phyloP scores from a whole-genome alignment of 805 yeast genomes.

The Maudiozyma turicensis region DNA sequence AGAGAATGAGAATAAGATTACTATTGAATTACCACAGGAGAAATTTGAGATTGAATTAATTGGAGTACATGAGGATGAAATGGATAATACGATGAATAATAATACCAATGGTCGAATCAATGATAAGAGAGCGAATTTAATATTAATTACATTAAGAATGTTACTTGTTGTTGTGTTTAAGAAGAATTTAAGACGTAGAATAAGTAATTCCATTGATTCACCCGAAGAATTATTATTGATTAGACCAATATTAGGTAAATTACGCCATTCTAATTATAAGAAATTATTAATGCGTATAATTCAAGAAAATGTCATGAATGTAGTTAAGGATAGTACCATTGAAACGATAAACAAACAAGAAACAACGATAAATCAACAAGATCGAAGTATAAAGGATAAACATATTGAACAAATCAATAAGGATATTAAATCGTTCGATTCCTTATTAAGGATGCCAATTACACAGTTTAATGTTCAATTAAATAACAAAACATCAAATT shows the following conservation, averaged over 20 bases:
- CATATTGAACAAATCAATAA: conserved; percentile 16
- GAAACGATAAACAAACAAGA: background rate
- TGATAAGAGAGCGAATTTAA: conserved; percentile 29
- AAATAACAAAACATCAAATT: conserved; percentile 6
- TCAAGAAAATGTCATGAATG: conserved; percentile 18
- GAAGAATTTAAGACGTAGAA: conserved; percentile 26
- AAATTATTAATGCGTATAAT: conserved; percentile 20
- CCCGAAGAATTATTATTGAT: conserved; percentile 15
- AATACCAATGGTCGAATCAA: conserved; percentile 31
- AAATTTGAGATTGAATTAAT: conserved; percentile 57
- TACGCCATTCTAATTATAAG: conserved; percentile 26
- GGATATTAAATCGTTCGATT: conserved; percentile 20
- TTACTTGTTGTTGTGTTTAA: conserved; percentile 33
- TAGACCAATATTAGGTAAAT: conserved; percentile 26
- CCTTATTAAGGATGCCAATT: conserved; percentile 14
- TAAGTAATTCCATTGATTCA: conserved; percentile 7
- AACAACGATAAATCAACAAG: background rate
- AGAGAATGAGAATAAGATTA: conserved; percentile 52
- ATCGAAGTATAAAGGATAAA: background rate
- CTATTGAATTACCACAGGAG: conserved; percentile 55
- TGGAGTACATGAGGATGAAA: background rate
- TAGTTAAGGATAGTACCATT: conserved; percentile 10
- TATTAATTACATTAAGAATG: conserved; percentile 28
- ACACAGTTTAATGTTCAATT: conserved; percentile 14
- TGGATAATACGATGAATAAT: conserved; percentile 22